Evolutionary conservation across 2,329 filamentous ascomycete species (phyloP).

Genomic region (Neopestalotiopsis sp.): DNA sequence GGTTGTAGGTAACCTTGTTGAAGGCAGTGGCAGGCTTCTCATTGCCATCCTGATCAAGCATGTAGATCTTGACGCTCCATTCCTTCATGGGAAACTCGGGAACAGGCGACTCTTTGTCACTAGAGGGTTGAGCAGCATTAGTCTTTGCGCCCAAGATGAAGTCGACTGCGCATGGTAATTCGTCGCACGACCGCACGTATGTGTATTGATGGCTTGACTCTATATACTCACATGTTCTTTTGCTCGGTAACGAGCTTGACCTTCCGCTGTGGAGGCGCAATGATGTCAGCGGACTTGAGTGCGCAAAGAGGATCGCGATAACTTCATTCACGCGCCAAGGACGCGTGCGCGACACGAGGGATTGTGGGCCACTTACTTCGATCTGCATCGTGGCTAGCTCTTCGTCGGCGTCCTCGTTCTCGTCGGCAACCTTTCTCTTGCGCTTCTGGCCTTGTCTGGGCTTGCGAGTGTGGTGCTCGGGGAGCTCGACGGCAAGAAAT

Average conservation of each 20-base stretch:
- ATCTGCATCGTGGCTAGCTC: slow-evolving; percentile 17
- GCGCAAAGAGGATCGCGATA: background rate
- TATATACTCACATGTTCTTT: slow-evolving; percentile 75
- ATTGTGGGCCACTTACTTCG: slow-evolving; percentile 12
- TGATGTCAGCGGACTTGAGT: slow-evolving; percentile 3
- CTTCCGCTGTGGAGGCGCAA: slow-evolving; percentile 69
- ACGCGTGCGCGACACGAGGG: background rate
- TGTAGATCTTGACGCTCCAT: slow-evolving; percentile 87
- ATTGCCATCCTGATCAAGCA: slow-evolving; percentile 86
- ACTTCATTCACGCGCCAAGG: background rate
- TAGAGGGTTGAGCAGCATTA: slow-evolving; percentile 40
- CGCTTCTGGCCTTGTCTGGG: background rate
- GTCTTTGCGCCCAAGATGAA: background rate
- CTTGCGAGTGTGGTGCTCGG: background rate
- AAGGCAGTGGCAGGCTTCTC: slow-evolving; percentile 84
- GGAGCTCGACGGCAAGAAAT: background rate
- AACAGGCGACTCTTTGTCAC: slow-evolving; percentile 79
- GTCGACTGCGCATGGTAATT: background rate
- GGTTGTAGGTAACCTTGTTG: slow-evolving; percentile 89
- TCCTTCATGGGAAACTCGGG: slow-evolving; percentile 91
- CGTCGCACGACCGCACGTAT: background rate
- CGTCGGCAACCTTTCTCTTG: slow-evolving; percentile 4
- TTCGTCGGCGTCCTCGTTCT: background rate
- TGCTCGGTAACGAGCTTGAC: slow-evolving; percentile 95
- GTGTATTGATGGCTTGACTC: slow-evolving; percentile 8